Base-by-base conservation (phyloP, 2,329 filamentous ascomycete genomes). In the Hymenoscyphus occultus region DNA sequence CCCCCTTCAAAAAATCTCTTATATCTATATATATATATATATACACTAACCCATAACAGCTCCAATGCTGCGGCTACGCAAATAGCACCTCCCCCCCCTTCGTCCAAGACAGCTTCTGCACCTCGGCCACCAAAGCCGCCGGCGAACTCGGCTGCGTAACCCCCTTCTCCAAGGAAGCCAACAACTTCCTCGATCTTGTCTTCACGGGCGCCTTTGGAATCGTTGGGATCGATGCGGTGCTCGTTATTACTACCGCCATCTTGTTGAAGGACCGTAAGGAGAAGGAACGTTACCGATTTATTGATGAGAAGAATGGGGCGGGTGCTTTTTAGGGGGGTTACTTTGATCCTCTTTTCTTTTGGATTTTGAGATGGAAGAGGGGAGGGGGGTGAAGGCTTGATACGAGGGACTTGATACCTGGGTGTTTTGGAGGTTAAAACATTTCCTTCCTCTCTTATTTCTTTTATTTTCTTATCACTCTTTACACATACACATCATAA, bases 131-230 rank as follows among this genome's bases (percentile, higher is more conserved):
- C 2, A 84, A 88, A 45, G 90, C 91, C 1, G 87, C 89, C 14
- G 82, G 90, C 42, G 84, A 89, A 74, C 82, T 83, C 64, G 90
- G 90, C 9, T 95, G 91, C 75, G 83, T 90, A 16, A 81, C 83
- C 1, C 83, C 87, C 1, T 87, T 95, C 71, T 84, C 85, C 31
- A 83, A 80, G 62, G 92, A 89, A 72, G 83, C 88, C 65, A 93
- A 92, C 77, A 79, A 80, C 65, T 90, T 89, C 73, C 80, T 94
- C 69, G 90, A 93, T 77, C 78, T 86, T 64, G 86, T 94, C 74
- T 95, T 94, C 77, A 95, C 91, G 0, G 86, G 86, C 31, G 82
- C 90, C 63, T 95, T 95, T 75, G 91, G 90, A 67, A 87, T 94
- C 76, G 90, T 93, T 67, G 90, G 86, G 64, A 76, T 92, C 69